Base-by-base conservation (phyloP, 2,329 filamentous ascomycete species). In the Pestalotiopsis fici region DNA sequence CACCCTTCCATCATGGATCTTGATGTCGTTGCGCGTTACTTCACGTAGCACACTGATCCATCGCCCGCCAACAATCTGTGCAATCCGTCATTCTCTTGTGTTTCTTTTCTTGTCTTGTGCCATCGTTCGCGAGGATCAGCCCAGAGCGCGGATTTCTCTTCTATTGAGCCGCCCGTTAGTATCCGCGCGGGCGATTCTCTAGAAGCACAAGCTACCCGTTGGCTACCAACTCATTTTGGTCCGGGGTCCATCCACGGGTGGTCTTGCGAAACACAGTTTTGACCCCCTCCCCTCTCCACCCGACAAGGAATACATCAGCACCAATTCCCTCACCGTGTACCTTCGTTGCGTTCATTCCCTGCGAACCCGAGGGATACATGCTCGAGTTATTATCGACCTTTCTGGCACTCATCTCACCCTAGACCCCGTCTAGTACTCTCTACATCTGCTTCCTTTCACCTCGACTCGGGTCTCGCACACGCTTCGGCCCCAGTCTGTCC, bases 331-430 rank as follows among this genome's bases (percentile, higher is more conserved):
- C 63, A 57, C 25, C 21, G 39, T 57, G 35, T 62, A 62, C 59
- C 23, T 62, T 25, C 35, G 59, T 62, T 31, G 59, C 63, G 43
- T 47, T 35, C 31, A 35, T 35, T 54, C 63, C 63, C 63, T 65
- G 63, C 63, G 63, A 62, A 64, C 21, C 54, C 25, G 54, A 35
- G 39, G 54, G 37, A 65, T 65, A 65, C 63, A 57, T 65, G 18
- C 54, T 54, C 31, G 11, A n/a, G 27, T 56, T 56, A 31, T 56
- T 56, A 31, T 64, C 62, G 62, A 39, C n/a, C 21, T 23, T 39
- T 43, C 37, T 35, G 39, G 50, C 54, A 39, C 47, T 27, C 63
- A 59, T 43, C 21, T n/a, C 25, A 59, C 63, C 63, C 63, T 65
- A 59, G 50, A 65, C 63, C 54, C 39, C 28, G 39, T 54, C 31